Evolutionary conservation across 495 filamentous ascomycete species (phyloP), one percentile per base, ranked within the genome.

Genomic region (Penicillium diatomitis): DNA sequence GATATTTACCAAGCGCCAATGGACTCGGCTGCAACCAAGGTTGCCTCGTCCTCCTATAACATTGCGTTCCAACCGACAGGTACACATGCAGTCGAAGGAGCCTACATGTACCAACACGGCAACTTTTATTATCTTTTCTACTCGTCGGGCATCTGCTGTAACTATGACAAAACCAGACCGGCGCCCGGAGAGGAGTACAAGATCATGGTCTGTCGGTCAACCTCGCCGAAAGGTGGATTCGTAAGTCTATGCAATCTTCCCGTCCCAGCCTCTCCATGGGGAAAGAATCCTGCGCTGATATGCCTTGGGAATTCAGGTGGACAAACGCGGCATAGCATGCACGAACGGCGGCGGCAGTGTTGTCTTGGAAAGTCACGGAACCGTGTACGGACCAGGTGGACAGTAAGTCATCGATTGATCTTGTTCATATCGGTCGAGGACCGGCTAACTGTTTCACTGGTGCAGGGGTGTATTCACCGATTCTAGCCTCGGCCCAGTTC

Each of bases 381-480:
- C 63, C 11, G 76, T 85, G 2, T 90, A 90, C 58, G 86, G 79
- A 10, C 85, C 86, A 8, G 86, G 86, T 38, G 86, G 86, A 34
- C 83, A 88, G 75, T 71, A 65, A 34, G 69, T 62, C 20, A 11
- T 40, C 9, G 1, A 28, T 20, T 20, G 20, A 1, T 0, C 3
- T 7, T 41, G 11, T 28, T 11, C 5, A 27, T 3, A 34, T 11
- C 3, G 8, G n/a, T 3, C 32, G 10, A 0, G 6, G 12, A 11
- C 6, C 30, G 20, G 10, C 47, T 35, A 11, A 32, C 8, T 10
- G 11, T 35, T 53, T 61, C 68, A 30, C 10, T 9, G 6, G 4
- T 39, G 1, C 37, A 70, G 68, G 55, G 77, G 75, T 32, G 68
- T 81, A 0, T 76, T 66, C 47, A 69, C 64, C 31, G 76, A 79